phyloP scores from a whole-genome alignment of 2,329 filamentous ascomycete genomes.

The Xylaria polymorpha region DNA sequence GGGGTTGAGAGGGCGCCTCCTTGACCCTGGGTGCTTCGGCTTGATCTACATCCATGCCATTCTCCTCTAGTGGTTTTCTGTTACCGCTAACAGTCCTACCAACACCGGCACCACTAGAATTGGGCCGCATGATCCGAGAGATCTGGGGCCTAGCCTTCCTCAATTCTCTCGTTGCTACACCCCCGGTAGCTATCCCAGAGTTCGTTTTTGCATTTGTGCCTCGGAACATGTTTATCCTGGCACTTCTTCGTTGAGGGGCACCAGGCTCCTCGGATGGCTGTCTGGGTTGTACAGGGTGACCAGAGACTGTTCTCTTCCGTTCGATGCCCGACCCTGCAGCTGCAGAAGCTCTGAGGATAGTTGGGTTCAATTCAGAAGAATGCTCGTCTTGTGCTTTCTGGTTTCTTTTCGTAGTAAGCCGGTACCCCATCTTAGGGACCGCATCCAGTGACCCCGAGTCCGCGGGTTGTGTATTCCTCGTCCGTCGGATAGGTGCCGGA shows the following conservation, averaged over 20 bases:
- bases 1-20: conserved; percentile 56
- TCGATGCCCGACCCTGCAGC: conserved; percentile 63
- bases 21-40: conserved; percentile 67
- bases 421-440: conserved; percentile 73
- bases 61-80: conserved; percentile 77
- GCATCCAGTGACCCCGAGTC: conserved; percentile 66
- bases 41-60: conserved; percentile 75
- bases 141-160: conserved; percentile 85
- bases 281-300: conserved; percentile 71
- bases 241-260: conserved; percentile 75
- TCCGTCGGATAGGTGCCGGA: conserved; percentile 64
- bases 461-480: conserved; percentile 63
- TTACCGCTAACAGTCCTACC: conserved; percentile 92
- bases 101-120: conserved; percentile 75
- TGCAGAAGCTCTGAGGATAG: conserved; percentile 54
- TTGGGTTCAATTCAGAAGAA: conserved; percentile 56
- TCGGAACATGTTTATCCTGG: conserved; percentile 75
- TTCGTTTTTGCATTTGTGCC: conserved; percentile 75
- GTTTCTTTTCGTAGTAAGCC: conserved; percentile 59
- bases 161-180: conserved; percentile 75
- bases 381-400: conserved; percentile 54
- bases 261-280: conserved; percentile 70
- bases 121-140: conserved; percentile 72
- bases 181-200: conserved; percentile 66
- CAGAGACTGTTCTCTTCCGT: conserved; percentile 92